A percentile compares a stretch with the other conserved stretches of the same genome.
These are phyloP conservation scores for Beauveria caledonica DNA, from an alignment of 2,329 filamentous ascomycete species.

Conservation along the genomic window DNA sequence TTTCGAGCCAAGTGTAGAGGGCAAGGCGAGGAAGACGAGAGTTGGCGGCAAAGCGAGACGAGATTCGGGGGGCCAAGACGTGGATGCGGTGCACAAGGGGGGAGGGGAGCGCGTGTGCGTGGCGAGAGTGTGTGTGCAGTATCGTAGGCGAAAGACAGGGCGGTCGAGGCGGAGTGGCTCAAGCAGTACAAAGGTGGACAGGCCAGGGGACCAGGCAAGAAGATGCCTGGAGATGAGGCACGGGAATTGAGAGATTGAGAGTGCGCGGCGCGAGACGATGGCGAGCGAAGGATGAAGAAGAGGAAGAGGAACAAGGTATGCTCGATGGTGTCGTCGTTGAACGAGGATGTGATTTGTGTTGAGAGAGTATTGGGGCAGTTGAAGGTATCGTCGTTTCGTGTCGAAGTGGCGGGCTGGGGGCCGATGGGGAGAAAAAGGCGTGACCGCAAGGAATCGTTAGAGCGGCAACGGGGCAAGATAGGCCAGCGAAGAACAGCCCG, in stretches of 20 bases:
- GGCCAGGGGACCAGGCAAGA: slow-evolving; percentile 1
- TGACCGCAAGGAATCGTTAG: not conserved
- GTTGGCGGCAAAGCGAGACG: not conserved
- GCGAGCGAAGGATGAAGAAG: not conserved
- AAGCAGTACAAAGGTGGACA: not conserved
- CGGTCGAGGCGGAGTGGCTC: not conserved
- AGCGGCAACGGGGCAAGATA: not conserved
- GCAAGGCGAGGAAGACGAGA: not conserved
- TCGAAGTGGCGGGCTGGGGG: slow-evolving; percentile 4
- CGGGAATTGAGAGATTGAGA: not conserved
- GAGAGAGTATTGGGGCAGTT: not conserved
- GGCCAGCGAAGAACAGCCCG: not conserved
- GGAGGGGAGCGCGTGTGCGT: not conserved
- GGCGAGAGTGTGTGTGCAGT: not conserved
- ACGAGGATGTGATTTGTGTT: not conserved
- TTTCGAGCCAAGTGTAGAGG: not conserved
- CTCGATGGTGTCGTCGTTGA: not conserved
- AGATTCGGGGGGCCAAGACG: not conserved
- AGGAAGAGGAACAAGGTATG: not conserved
- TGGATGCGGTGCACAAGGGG: not conserved
- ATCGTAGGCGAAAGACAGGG: not conserved
- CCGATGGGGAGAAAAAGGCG: slow-evolving; percentile 5
- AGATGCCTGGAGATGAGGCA: not conserved
- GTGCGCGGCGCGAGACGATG: not conserved
- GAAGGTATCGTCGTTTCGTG: not conserved